Conservation (phyloP, 768 basidiomycete genomes). For the Polyporus arcularius region DNA sequence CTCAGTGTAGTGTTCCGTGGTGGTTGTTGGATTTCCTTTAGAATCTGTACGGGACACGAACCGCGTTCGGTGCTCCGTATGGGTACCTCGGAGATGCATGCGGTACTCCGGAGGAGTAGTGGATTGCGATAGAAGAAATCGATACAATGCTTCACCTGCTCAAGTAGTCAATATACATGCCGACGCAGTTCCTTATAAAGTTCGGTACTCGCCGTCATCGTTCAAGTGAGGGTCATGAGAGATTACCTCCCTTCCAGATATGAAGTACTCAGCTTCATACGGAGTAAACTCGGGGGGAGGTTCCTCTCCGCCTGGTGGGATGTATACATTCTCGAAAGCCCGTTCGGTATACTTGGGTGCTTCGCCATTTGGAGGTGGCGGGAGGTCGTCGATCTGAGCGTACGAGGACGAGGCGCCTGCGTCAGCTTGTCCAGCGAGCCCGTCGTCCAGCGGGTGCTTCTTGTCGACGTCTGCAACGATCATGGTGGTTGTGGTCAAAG, state of each 20-base stretch:
- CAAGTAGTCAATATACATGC: background rate
- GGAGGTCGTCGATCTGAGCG: background rate
- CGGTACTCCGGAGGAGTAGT: slow-evolving; percentile 43
- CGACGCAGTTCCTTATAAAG: too few species aligned
- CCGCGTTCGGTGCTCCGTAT: slow-evolving; percentile 53
- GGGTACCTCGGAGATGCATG: slow-evolving; percentile 55
- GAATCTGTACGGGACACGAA: slow-evolving; percentile 40
- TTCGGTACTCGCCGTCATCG: slow-evolving; percentile 48
- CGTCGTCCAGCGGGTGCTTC: background rate
- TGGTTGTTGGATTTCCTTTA: slow-evolving; percentile 36
- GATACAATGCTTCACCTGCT: slow-evolving; percentile 69
- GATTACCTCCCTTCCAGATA: slow-evolving; percentile 47
- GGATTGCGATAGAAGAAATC: slow-evolving; percentile 67
- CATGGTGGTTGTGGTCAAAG: background rate
- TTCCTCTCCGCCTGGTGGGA: slow-evolving; percentile 35
- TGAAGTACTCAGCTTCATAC: slow-evolving; percentile 64
- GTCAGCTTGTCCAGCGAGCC: background rate
- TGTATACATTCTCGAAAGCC: slow-evolving; percentile 19
- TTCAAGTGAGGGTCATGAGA: slow-evolving; percentile 75
- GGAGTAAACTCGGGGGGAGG: slow-evolving; percentile 63
- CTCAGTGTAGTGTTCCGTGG: slow-evolving; percentile 56
- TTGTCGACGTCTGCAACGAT: background rate
- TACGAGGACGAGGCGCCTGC: background rate
- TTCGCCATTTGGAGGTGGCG: background rate
- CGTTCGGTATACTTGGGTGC: slow-evolving; percentile 17